Evolutionary conservation across 2,329 filamentous ascomycete genomes (phyloP), one percentile per base, ranked within the genome.

Genomic region (Fusarium sp.): DNA sequence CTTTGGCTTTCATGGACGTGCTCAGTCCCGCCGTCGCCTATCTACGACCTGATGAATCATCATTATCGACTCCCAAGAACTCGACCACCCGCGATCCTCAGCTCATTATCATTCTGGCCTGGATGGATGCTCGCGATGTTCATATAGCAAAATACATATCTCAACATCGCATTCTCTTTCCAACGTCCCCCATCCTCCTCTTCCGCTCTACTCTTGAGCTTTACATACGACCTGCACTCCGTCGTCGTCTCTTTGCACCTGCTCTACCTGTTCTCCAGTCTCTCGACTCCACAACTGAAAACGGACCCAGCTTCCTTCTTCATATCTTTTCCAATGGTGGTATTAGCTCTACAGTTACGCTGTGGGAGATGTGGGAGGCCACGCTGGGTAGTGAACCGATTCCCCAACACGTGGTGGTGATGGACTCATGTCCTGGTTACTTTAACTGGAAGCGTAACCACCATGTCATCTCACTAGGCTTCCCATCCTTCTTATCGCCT

Each of bases 261-360:
- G 81, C 79, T 4, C 66, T 81, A 7, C 70, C 75, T 26, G 73
- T 80, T 13, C 61, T 84, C 40, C 74, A 73, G 25, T 73, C 32
- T 2, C 8, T 61, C 4, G 2, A 71, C 2, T 55, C 76, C 11
- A 58, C 74, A 9, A 64, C 70, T 31, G 19, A 28, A 10, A 50
- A 36, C 24, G 70, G 31, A 2, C 64, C 71, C 10, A 72, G 73
- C 29, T 72, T 84, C 13, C 74, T 85, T 4, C 67, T 82, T 11
- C 83, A 85, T 62, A 57, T 78, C 31, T 84, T 85, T 66, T 85
- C 83, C 35, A 85, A 85, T 61, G 83, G 83, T 49, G 83, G 83
- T 42, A 74, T 78, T 24, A 75, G 76, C 48, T 77, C 78, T 29
- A 76, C 81, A 15, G 71, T 71, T 26, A 65, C 73, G 11, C 80